Conservation (phyloP, 768 basidiomycete species). For the Boletales sp. region DNA sequence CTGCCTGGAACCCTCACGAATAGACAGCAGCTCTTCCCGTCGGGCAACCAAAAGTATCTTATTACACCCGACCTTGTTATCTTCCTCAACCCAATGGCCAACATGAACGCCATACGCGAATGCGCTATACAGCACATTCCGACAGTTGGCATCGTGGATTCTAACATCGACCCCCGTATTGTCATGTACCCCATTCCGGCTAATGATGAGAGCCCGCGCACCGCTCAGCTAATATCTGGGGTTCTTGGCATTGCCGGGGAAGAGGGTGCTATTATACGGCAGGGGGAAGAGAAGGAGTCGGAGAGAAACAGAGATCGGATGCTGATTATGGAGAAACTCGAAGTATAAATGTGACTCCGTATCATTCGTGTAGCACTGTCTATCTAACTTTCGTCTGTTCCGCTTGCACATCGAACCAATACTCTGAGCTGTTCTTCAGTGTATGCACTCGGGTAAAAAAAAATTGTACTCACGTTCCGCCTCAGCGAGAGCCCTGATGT, state of each 20-base stretch:
- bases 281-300: conserved; percentile 25
- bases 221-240: conserved; percentile 88
- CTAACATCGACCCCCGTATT: conserved; percentile 91
- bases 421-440: conserved; percentile 42
- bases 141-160: conserved; percentile 92
- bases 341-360: conserved; percentile 11
- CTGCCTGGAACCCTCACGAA: conserved; percentile 95
- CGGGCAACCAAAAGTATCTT: conserved; percentile 48
- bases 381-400: conserved; percentile 32
- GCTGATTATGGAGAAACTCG: conserved; percentile 24
- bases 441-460: conserved; percentile 1
- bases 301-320: conserved; percentile 24
- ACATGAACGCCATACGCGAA: conserved; percentile 85
- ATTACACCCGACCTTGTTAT: conserved; percentile 84
- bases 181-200: conserved; percentile 99
- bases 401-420: conserved; percentile 68
- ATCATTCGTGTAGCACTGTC: conserved; percentile 6
- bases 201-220: conserved; percentile 92
- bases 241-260: conserved; percentile 85
- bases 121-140: conserved; percentile 88
- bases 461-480: conserved; percentile 73
- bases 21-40: conserved; percentile 68
- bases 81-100: conserved; percentile 85
- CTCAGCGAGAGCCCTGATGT: conserved; percentile 76
- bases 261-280: conserved; percentile 57